Conservation (phyloP, 2,329 filamentous ascomycete genomes). For the Penicillium sp. region DNA sequence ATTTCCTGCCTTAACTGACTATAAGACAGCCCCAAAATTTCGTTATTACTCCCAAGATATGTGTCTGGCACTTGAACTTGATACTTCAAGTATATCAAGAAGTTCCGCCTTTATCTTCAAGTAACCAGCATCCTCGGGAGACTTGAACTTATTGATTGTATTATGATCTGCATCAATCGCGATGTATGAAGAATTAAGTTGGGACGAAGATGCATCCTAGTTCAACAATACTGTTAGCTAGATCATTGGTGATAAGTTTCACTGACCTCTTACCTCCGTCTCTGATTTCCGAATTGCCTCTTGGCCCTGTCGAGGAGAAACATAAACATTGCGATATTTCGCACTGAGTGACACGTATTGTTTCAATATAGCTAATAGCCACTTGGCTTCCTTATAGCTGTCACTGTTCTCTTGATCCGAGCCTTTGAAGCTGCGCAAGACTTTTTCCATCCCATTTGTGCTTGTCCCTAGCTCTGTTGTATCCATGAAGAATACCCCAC, state of each 20-base stretch:
- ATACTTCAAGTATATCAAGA: neutral
- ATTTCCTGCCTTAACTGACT: too few relatives aligned
- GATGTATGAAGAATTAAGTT: slow-evolving; percentile 17
- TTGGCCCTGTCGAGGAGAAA: neutral
- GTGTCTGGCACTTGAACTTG: neutral
- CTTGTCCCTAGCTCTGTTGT: slow-evolving; percentile 38
- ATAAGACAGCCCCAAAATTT: too few relatives aligned
- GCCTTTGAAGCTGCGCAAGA: slow-evolving; percentile 31
- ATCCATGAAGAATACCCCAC: slow-evolving; percentile 38
- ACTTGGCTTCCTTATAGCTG: slow-evolving; percentile 14
- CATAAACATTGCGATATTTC: slow-evolving; percentile 4
- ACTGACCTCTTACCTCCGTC: neutral
- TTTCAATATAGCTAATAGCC: slow-evolving; percentile 9
- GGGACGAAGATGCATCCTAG: neutral
- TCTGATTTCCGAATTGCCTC: neutral
- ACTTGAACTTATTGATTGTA: slow-evolving; percentile 28
- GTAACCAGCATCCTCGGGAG: slow-evolving; percentile 5
- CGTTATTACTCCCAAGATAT: neutral
- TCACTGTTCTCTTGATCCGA: slow-evolving; percentile 21
- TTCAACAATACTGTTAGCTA: neutral
- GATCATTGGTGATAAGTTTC: neutral
- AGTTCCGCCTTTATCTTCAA: slow-evolving; percentile 9
- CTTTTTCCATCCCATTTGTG: slow-evolving; percentile 31
- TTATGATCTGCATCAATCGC: slow-evolving; percentile 27
- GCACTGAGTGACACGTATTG: slow-evolving; percentile 3